Conservation (phyloP, 495 filamentous ascomycete genomes). For the Xylaria nigripes region DNA sequence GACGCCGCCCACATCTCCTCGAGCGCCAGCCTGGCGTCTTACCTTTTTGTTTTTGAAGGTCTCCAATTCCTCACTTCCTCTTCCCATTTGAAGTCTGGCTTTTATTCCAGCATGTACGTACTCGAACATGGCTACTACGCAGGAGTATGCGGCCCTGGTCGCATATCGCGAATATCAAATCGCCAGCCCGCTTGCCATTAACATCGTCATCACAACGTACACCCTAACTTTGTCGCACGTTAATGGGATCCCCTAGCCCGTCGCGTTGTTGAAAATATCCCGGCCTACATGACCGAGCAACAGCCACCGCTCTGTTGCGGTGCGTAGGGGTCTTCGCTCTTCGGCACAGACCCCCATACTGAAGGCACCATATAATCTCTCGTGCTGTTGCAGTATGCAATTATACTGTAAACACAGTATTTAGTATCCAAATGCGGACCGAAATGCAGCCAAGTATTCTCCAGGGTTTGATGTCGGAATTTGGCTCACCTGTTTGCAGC, state of each 20-base stretch:
- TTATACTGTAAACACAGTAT: conserved; percentile 54
- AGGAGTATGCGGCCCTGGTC: conserved; percentile 7
- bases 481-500: conserved; percentile 73
- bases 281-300: conserved; percentile 80
- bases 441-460: neutral
- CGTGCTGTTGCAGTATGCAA: conserved; percentile 91
- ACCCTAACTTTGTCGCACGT: conserved; percentile 3
- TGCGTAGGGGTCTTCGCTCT: conserved; percentile 92
- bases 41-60: conserved; percentile 8
- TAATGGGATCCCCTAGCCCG: conserved; percentile 5
- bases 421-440: conserved; percentile 3
- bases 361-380: conserved; percentile 98
- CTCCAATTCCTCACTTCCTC: neutral
- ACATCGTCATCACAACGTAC: conserved; percentile 16
- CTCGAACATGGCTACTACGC: conserved; percentile 8
- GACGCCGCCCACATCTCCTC: conserved; percentile 1
- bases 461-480: neutral
- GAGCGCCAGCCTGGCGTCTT: conserved; percentile 2
- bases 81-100: conserved; percentile 20
- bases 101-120: conserved; percentile 14
- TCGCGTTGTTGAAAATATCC: conserved; percentile 8
- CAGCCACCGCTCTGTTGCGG: conserved; percentile 84
- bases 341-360: conserved; percentile 89
- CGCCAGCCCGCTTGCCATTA: conserved; percentile 14
- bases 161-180: conserved; percentile 16